A percentile compares a stretch with the other conserved stretches of the same genome.
Conservation (phyloP, 2,329 filamentous ascomycete genomes). For the Neopestalotiopsis clavispora region DNA sequence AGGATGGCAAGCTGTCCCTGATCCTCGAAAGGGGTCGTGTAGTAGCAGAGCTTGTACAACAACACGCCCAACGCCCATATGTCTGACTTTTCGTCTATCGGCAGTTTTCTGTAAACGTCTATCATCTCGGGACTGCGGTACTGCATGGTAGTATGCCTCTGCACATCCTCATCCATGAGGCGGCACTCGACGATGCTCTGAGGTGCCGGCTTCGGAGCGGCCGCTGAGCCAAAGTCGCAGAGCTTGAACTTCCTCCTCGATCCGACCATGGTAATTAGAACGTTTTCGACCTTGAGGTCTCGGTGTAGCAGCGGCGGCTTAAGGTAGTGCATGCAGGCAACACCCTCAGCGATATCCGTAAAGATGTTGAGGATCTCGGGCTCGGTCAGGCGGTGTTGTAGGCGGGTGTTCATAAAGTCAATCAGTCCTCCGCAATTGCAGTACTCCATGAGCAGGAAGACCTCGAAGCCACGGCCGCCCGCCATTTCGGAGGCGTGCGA, state of each 20-base stretch:
- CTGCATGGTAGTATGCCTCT: constrained; percentile 95
- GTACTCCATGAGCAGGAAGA: constrained; percentile 98
- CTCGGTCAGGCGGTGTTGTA: constrained; percentile 96
- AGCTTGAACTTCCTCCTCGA: constrained; percentile 85
- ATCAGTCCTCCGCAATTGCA: constrained; percentile 95
- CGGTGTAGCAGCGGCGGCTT: constrained; percentile 91
- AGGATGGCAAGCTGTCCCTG: constrained; percentile 96
- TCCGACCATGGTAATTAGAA: constrained; percentile 77
- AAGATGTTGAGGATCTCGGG: constrained; percentile 98
- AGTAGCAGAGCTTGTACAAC: constrained; percentile 98
- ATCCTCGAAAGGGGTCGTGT: constrained; percentile 98
- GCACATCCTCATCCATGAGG: constrained; percentile 93
- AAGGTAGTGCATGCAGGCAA: constrained; percentile 98
- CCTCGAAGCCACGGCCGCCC: constrained; percentile 91
- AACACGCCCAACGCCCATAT: constrained; percentile 97
- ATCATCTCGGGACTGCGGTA: constrained; percentile 99
- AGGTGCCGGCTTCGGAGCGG: constrained; percentile 81
- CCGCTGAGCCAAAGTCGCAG: constrained; percentile 96
- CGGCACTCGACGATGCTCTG: constrained; percentile 87
- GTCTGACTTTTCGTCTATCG: constrained; percentile 98
- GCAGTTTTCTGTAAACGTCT: constrained; percentile 93
- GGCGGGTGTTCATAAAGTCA: constrained; percentile 98
- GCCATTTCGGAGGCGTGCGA: constrained; percentile 95
- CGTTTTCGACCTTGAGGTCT: constrained; percentile 97
- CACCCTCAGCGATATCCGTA: constrained; percentile 91